phyloP scores from a whole-genome alignment of 1,284 basidiomycete species.

The Inonotus obliquus region DNA sequence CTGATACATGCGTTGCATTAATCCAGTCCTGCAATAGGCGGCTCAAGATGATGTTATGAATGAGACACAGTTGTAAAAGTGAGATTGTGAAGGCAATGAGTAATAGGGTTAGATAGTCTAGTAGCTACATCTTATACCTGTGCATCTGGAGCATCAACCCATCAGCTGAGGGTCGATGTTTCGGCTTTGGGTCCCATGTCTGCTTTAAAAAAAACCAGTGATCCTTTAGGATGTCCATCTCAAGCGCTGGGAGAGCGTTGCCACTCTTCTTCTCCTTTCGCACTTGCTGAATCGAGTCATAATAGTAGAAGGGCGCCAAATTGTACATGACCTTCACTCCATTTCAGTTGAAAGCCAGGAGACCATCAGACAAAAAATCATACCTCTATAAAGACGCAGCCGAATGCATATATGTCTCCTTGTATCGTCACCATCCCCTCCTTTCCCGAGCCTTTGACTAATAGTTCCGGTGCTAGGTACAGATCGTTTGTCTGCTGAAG shows the following conservation, averaged over 20 bases:
- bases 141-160: neutral
- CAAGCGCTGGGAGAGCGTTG: neutral
- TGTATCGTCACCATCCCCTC: neutral
- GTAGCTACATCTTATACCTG: neutral
- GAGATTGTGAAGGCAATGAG: too few relatives aligned
- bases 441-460: neutral
- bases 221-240: neutral
- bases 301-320: neutral
- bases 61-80: too few relatives aligned
- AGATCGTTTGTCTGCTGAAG: neutral
- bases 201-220: neutral
- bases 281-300: neutral
- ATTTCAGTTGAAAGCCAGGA: neutral
- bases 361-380: neutral
- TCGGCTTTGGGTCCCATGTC: neutral
- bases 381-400: constrained; percentile 13
- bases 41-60: too few relatives aligned
- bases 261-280: neutral
- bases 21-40: neutral
- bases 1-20: neutral
- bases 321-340: neutral
- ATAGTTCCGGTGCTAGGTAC: neutral
- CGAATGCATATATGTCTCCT: constrained; percentile 10
- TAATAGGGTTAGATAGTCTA: neutral
- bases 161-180: neutral